Evolutionary conservation across 306 rosid species (phyloP).

Genomic region (Pyrus communis): DNA sequence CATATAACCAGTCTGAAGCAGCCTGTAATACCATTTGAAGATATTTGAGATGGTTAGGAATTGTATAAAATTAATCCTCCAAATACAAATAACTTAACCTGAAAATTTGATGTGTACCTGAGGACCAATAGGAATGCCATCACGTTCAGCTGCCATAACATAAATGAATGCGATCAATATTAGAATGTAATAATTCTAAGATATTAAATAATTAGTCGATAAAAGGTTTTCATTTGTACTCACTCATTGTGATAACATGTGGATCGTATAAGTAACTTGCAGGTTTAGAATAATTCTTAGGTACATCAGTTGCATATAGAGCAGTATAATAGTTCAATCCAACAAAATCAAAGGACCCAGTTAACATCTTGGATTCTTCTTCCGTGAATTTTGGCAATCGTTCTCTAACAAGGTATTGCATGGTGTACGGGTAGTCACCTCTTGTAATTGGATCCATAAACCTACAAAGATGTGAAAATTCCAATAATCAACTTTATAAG

Average conservation of each 20-base stretch:
- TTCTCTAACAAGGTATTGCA: too few relatives aligned
- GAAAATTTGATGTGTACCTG: not conserved
- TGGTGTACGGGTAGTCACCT: too few relatives aligned
- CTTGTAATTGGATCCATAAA: too few relatives aligned
- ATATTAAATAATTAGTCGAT: not conserved
- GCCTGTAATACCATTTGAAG: not conserved
- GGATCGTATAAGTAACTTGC: slow-evolving; percentile 22
- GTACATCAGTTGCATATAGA: slow-evolving; percentile 24
- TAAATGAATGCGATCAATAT: slow-evolving; percentile 13
- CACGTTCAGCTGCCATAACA: not conserved
- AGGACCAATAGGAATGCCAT: not conserved
- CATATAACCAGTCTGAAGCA: not conserved
- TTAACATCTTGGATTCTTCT: too few relatives aligned
- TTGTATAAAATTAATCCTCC: not conserved
- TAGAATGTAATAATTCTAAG: not conserved
- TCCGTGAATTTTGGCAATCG: too few relatives aligned
- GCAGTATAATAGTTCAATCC: slow-evolving; percentile 58
- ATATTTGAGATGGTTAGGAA: not conserved
- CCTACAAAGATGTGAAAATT: too few relatives aligned
- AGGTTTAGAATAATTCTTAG: not conserved
- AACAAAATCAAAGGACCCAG: too few relatives aligned
- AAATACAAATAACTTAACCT: too few relatives aligned
- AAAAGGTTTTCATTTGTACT: not conserved
- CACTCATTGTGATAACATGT: slow-evolving; percentile 27
- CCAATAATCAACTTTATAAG: too few relatives aligned